These are phyloP conservation scores for Clonostachys byssicola DNA, from an alignment of 2,329 filamentous ascomycete species.

Conservation along the genomic window DNA sequence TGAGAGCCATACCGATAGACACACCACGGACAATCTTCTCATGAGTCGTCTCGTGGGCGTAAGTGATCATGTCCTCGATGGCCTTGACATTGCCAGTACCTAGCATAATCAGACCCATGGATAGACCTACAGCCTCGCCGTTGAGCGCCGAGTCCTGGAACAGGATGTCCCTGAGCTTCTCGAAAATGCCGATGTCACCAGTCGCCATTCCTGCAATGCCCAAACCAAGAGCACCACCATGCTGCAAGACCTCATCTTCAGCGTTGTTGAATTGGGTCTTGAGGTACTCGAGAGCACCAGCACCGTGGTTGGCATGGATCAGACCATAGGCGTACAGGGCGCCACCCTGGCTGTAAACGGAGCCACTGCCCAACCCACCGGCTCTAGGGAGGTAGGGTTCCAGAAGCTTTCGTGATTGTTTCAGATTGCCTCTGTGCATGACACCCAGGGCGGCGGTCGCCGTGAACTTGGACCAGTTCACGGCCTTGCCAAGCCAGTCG, in stretches of 20 bases:
- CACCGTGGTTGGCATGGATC: constrained; percentile 96
- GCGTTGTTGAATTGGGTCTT: constrained; percentile 70
- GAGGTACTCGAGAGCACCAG: constrained; percentile 79
- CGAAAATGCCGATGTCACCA: constrained; percentile 84
- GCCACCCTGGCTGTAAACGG: constrained; percentile 92
- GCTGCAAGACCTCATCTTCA: constrained; percentile 90
- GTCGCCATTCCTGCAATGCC: constrained; percentile 98
- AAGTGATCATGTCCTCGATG: constrained; percentile 94
- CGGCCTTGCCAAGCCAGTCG: constrained; percentile 96
- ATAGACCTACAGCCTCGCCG: constrained; percentile 89
- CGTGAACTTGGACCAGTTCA: constrained; percentile 99
- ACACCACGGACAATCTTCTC: constrained; percentile 98
- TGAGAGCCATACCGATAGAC: constrained; percentile 93
- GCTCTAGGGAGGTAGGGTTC: constrained; percentile 85
- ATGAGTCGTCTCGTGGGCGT: constrained; percentile 95
- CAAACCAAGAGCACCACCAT: constrained; percentile 90
- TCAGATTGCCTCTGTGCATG: constrained; percentile 92
- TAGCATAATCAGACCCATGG: constrained; percentile 98
- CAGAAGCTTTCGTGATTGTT: constrained; percentile 86
- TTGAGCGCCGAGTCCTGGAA: constrained; percentile 95
- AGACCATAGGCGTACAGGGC: constrained; percentile 93
- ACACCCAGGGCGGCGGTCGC: constrained; percentile 94
- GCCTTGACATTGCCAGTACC: constrained; percentile 95
- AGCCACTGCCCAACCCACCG: constrained; percentile 71
- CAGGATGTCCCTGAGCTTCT: constrained; percentile 82